Base-by-base conservation (phyloP, 768 basidiomycete species). In the Suillus clintonianus region DNA sequence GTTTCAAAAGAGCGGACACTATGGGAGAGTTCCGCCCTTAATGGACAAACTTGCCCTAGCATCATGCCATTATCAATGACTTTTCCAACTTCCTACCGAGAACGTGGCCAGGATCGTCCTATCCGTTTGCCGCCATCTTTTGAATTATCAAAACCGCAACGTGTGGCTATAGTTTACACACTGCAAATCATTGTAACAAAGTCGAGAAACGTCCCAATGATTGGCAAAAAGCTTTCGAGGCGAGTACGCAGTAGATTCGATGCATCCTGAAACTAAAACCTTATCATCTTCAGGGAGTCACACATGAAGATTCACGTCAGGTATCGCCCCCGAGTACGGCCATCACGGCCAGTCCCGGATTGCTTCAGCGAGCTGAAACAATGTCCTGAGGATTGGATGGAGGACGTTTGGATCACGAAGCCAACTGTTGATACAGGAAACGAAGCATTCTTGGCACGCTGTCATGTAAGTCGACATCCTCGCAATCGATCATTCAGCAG, bases 381-480 rank as follows among this genome's bases (percentile, higher is more conserved):
- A 13, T 66, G 51, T 39, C 75, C 76, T 17, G 76, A 76, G 22
- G 76, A 77, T 59, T 76, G 75, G 75, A 71, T 69, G 53, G 73
- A 76, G 59, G 71, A 77, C 15, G 70, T 71, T 54, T 76, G 75
- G 75, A 66, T 69, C 11, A 71, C 76, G 64, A 64, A 65, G 5
- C 19, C 67, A 32, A 55, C 65, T 2, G 54, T 22, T 14, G 61
- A 64, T 30, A 27, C n/a, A 30, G 62, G n/a, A 34, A 59, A 57
- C 15, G 62, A 62, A 0, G 61, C 66, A 22, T 68, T 69, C 13
- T 48, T 55, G 15, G 76, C 72, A 15, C 67, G 75, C 50, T 76
- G 75, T 43, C 73, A 75, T 61, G 76, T 77, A 67, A 69, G 75
- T 51, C 51, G 6, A 11, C 17, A 10, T 41, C 39, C 27, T 41